Evolutionary conservation across 176 grass and related monocot species (phyloP).

Genomic region (Musa schizocarpa): DNA sequence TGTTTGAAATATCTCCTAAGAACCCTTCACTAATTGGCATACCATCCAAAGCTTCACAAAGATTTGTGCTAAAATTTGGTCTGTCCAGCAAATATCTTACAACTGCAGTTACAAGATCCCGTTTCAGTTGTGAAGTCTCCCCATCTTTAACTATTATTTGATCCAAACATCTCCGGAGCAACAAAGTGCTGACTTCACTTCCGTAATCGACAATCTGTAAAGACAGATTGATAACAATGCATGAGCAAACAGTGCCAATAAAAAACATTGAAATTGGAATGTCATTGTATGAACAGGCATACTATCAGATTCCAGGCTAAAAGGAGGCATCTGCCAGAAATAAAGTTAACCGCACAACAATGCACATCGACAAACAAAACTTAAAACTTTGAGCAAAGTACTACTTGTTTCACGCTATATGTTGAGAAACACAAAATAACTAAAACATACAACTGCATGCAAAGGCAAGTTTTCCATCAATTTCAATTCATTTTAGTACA

Average conservation of each 20-base stretch:
- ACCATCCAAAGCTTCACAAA: slow-evolving; percentile 63
- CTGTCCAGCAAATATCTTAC: slow-evolving; percentile 69
- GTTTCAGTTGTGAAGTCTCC: slow-evolving; percentile 32
- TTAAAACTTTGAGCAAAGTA: too few species aligned
- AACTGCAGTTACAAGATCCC: slow-evolving; percentile 33
- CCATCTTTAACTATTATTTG: slow-evolving; percentile 37
- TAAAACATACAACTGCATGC: not conserved
- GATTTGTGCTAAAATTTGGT: slow-evolving; percentile 49
- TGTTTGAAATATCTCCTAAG: slow-evolving; percentile 58
- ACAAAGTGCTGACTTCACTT: slow-evolving; percentile 48
- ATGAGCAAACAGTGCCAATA: not conserved
- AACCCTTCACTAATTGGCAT: slow-evolving; percentile 36
- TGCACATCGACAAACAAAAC: too few species aligned
- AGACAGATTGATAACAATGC: slow-evolving; percentile 15
- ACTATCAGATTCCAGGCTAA: not conserved
- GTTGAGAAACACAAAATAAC: not conserved
- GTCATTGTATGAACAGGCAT: not conserved
- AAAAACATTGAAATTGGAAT: not conserved
- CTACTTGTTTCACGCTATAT: not conserved
- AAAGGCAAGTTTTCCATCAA: not conserved
- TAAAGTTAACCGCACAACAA: too few species aligned
- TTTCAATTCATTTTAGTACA: not conserved
- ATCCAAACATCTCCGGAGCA: slow-evolving; percentile 72
- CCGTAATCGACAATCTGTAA: slow-evolving; percentile 64
- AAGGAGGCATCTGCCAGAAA: not conserved